Evolutionary conservation across 129 eudicot species (phyloP), one percentile per base, ranked within the genome.

Genomic region (Rutidosis leptorrhynchoides): DNA sequence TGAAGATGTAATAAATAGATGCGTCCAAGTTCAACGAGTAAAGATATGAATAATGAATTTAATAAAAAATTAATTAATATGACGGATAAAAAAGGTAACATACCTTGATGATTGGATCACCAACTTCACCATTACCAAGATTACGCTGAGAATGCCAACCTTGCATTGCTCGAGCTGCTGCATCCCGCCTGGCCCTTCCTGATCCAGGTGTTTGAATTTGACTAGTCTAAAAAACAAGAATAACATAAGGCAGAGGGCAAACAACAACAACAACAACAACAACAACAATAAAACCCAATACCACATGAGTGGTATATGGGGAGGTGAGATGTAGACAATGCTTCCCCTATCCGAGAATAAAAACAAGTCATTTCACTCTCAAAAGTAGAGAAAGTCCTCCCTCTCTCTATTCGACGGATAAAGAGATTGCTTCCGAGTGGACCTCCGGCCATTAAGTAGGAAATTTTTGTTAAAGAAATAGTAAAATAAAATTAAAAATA

Each of bases 131-230:
- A 80, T 85, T 87, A 52, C 90, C 84, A 70, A 80, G 87, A 69
- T 83, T 84, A 58, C 96, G 97, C 69, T 87, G 90, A 62, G 98
- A 81, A 73, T 91, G 94, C 98, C 98, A 91, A 48, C 98, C 98
- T 78, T 87, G 98, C 98, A 91, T 91, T 64, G 96, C 96, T 70
- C 98, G 95, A 78, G 98, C 88, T 52, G 98, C 98, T 63, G 98
- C 93, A 77, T 91, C 96, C 72, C 98, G 77, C 64, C 98, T 82
- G 71, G 90, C 98, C 81, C 98, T 85, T 60, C 94, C 94, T 29
- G 96, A 76, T 74, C 94, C 98, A 68, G 94, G 74, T 16, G 90
- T 79, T 73, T 84, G 92, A 81, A 42, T 74, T 64, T 73, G 65
- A 66, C 83, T 84, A 27, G 65, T 79, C 94, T 82, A 78, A 68